phyloP scores from a whole-genome alignment of 1,284 basidiomycete species.

The Tylopilus sp. region DNA sequence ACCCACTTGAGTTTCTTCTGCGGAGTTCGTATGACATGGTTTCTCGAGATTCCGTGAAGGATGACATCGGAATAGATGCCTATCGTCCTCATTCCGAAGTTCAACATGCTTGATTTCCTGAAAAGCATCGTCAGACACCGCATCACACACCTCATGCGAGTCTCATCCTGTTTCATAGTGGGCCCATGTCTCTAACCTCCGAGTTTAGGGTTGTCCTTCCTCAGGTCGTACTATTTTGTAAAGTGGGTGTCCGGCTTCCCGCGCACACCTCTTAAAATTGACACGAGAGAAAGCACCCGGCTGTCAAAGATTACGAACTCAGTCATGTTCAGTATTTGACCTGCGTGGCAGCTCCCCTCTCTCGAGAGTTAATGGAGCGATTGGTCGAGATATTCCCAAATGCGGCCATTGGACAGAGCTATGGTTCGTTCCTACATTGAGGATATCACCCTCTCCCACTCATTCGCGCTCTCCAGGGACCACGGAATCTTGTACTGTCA shows the following conservation, averaged over 20 bases:
- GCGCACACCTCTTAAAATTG: conserved; percentile 1
- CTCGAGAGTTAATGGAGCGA: conserved; percentile 46
- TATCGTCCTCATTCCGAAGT: conserved; percentile 49
- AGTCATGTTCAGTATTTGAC: conserved; percentile 47
- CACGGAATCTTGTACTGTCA: conserved; percentile 43
- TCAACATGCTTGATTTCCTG: conserved; percentile 51
- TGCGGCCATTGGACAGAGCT: conserved; percentile 46
- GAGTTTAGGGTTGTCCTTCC: conserved; percentile 49
- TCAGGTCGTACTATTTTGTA: conserved; percentile 53
- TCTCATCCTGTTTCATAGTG: conserved; percentile 10
- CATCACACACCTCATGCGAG: conserved; percentile 51
- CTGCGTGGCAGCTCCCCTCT: conserved; percentile 61
- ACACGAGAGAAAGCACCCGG: conserved; percentile 43
- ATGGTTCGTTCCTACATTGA: conserved; percentile 36
- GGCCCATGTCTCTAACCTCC: conserved; percentile 21
- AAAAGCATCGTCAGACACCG: conserved; percentile 51
- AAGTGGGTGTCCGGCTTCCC: conserved; percentile 39
- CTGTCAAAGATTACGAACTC: conserved; percentile 53
- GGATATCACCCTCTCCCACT: neutral
- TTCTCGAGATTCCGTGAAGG: neutral
- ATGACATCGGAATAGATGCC: conserved; percentile 34
- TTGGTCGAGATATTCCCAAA: conserved; percentile 46
- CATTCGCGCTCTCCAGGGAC: conserved; percentile 28
- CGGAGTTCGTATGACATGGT: conserved; percentile 33
- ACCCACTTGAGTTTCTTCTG: conserved; percentile 42